A percentile compares a stretch with the other conserved stretches of the same genome.
These are phyloP conservation scores for Aechmea fasciata DNA, from an alignment of 176 grass and related monocot genomes.

Conservation along the genomic window DNA sequence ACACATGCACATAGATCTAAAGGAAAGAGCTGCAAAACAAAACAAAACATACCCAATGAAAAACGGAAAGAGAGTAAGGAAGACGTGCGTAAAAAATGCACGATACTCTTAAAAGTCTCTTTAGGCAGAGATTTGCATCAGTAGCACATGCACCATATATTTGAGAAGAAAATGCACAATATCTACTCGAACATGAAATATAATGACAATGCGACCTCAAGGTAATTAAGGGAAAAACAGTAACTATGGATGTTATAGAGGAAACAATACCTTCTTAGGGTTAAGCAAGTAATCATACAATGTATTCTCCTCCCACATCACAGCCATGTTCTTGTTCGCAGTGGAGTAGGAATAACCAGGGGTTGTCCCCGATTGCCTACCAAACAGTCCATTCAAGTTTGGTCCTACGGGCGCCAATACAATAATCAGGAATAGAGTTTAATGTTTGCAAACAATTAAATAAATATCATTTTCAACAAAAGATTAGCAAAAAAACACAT, in stretches of 20 bases:
- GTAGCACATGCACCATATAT: no score
- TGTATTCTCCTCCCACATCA: slow-evolving; percentile 68
- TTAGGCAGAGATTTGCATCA: no score
- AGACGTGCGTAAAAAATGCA: no score
- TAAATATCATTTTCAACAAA: background rate
- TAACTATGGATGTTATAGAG: slow-evolving; percentile 3
- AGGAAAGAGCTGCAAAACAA: no score
- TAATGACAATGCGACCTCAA: background rate
- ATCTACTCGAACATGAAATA: background rate
- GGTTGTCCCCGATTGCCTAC: slow-evolving; percentile 86
- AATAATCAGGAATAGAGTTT: background rate
- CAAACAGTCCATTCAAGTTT: slow-evolving; percentile 86
- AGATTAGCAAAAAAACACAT: background rate
- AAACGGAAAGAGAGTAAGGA: no score
- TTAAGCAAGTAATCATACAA: slow-evolving; percentile 84
- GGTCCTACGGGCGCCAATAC: slow-evolving; percentile 36
- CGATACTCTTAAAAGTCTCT: no score
- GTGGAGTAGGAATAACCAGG: slow-evolving; percentile 70
- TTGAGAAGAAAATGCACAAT: no score
- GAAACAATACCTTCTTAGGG: slow-evolving; percentile 62
- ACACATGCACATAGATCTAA: no score
- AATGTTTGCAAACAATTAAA: background rate
- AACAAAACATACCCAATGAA: no score
- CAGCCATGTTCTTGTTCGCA: slow-evolving; percentile 88
- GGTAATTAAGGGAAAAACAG: background rate